Conservation (phyloP, 352 stramenopile genomes). For the Bremia lactucae region DNA sequence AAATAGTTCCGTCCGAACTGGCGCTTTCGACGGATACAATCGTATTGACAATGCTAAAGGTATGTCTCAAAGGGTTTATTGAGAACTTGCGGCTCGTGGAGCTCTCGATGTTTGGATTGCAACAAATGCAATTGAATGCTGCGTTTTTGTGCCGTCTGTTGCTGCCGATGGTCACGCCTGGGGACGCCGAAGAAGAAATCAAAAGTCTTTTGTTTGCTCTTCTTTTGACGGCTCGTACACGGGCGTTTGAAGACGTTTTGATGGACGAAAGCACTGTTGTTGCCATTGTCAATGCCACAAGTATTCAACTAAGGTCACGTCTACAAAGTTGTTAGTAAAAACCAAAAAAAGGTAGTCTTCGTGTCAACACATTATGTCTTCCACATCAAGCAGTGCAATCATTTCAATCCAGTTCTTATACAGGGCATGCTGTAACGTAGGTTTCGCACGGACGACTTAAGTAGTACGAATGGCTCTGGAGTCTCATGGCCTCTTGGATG, state of each 20-base stretch:
- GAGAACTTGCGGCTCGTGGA: slow-evolving; percentile 55
- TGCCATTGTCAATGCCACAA: slow-evolving; percentile 76
- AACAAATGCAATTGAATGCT: slow-evolving; percentile 75
- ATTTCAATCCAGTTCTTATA: no score
- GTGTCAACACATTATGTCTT: no score
- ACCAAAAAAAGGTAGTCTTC: no score
- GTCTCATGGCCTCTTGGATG: no score
- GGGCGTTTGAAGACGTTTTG: slow-evolving; percentile 46
- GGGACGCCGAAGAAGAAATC: slow-evolving; percentile 41
- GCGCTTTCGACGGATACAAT: slow-evolving; percentile 57
- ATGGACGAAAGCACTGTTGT: slow-evolving; percentile 79
- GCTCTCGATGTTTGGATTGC: slow-evolving; percentile 53
- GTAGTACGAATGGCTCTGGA: no score
- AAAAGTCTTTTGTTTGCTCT: slow-evolving; percentile 69
- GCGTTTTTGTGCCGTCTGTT: slow-evolving; percentile 56
- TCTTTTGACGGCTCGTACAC: slow-evolving; percentile 63
- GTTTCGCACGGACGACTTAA: no score
- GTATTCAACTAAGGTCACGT: slow-evolving; percentile 50
- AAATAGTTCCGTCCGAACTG: slow-evolving; percentile 40
- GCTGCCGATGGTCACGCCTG: slow-evolving; percentile 36
- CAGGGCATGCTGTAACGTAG: no score
- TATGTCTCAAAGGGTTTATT: slow-evolving; percentile 64
- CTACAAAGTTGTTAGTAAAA: no score
- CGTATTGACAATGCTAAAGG: slow-evolving; percentile 60
- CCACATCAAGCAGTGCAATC: no score